These are phyloP conservation scores for Aureobasidium pullulans DNA, from an alignment of 2,329 filamentous ascomycete genomes.

Conservation along the genomic window DNA sequence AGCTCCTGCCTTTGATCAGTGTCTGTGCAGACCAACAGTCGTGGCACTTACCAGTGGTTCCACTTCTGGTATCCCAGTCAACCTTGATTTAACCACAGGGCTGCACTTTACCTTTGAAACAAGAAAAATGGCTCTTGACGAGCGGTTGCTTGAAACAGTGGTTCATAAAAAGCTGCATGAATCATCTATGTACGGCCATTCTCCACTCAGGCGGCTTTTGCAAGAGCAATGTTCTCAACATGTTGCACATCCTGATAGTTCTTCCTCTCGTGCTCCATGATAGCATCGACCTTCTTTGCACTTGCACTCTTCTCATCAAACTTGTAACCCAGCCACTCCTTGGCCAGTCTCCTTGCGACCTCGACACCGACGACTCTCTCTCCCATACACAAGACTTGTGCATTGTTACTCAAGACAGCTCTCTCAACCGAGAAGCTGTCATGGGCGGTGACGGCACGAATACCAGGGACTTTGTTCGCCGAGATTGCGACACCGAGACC, in stretches of 20 bases:
- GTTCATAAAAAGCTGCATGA: no score
- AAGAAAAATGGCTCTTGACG: no score
- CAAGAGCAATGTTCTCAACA: slow-evolving; percentile 8
- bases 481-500: slow-evolving; percentile 79
- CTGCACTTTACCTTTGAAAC: no score
- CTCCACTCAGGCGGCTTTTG: neutral
- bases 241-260: slow-evolving; percentile 22
- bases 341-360: slow-evolving; percentile 66
- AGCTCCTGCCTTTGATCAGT: no score
- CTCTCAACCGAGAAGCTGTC: slow-evolving; percentile 75
- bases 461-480: slow-evolving; percentile 81
- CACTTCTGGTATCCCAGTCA: no score
- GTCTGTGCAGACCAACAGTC: no score
- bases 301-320: slow-evolving; percentile 64
- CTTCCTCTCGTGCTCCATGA: slow-evolving; percentile 41
- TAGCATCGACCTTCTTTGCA: slow-evolving; percentile 48
- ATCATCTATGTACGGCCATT: neutral
- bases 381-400: slow-evolving; percentile 80
- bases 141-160: no score
- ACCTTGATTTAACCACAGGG: no score
- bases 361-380: slow-evolving; percentile 78
- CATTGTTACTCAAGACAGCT: slow-evolving; percentile 71
- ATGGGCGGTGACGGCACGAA: slow-evolving; percentile 82
- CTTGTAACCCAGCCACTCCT: slow-evolving; percentile 76
- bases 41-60: no score